Conservation (phyloP, 2,329 filamentous ascomycete genomes). For the Tolypocladium nubicola region DNA sequence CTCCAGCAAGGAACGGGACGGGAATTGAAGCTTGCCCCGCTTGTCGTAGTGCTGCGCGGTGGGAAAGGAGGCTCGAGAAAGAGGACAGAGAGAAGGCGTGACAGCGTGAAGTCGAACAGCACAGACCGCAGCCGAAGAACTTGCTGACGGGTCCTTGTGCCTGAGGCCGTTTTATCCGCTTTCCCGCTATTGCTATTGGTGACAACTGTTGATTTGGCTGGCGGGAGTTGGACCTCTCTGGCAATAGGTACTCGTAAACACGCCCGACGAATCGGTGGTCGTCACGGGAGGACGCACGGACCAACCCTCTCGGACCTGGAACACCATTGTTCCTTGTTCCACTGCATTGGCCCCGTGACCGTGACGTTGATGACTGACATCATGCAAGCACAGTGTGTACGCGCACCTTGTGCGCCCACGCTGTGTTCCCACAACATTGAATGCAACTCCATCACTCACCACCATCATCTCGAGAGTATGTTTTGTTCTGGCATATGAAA, state of each 20-base stretch:
- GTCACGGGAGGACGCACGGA: neutral
- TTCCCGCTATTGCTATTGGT: neutral
- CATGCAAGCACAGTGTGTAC: neutral
- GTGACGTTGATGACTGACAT: neutral
- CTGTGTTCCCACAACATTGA: too few species aligned
- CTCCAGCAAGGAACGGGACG: neutral
- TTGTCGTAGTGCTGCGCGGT: neutral
- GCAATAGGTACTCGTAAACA: neutral
- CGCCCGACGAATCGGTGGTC: neutral
- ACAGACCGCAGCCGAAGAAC: neutral
- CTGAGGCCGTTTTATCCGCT: neutral
- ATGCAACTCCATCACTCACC: neutral
- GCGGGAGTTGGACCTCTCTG: neutral
- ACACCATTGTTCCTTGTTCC: neutral
- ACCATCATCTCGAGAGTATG: neutral
- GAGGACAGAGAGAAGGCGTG: neutral
- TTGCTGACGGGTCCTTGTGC: neutral
- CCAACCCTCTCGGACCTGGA: neutral
- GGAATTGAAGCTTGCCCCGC: neutral
- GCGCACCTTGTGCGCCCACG: neutral
- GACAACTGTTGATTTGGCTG: neutral
- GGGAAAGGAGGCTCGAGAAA: neutral
- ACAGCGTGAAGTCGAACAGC: neutral
- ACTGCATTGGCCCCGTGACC: neutral
- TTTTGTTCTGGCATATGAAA: neutral